Percentiles rank a stretch among this genome's conserved stretches.
Conservation (phyloP, 768 basidiomycete genomes). For the Sporobolomyces phaffii region DNA sequence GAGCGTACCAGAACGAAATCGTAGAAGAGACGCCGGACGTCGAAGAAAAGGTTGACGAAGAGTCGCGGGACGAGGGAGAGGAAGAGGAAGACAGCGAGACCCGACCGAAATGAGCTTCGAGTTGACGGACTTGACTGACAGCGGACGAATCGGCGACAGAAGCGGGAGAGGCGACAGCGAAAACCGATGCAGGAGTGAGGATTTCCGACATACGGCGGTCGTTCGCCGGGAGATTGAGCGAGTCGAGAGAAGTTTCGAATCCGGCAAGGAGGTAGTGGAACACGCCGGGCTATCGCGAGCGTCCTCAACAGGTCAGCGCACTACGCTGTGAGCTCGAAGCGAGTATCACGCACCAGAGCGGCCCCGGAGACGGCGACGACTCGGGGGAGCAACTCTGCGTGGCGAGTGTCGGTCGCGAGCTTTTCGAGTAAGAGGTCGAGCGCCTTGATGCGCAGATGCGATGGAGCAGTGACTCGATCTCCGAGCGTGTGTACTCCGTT, state of each 20-base stretch:
- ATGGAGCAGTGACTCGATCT: slow-evolving; percentile 17
- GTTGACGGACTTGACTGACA: not conserved
- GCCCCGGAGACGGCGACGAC: slow-evolving; percentile 2
- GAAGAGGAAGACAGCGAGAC: no score
- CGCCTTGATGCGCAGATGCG: slow-evolving; percentile 8
- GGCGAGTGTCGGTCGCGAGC: slow-evolving; percentile 8
- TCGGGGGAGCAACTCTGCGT: not conserved
- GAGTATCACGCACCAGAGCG: slow-evolving; percentile 1
- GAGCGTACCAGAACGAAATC: no score
- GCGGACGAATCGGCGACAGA: not conserved
- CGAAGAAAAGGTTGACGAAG: no score
- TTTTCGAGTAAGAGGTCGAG: slow-evolving; percentile 30
- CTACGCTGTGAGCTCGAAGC: no score
- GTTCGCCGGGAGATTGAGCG: not conserved
- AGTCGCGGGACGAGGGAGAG: no score
- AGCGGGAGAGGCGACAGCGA: not conserved
- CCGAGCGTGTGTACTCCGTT: slow-evolving; percentile 23
- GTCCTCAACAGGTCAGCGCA: not conserved
- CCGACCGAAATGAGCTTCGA: slow-evolving; percentile 9
- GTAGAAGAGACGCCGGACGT: no score
- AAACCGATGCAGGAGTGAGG: not conserved
- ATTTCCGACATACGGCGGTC: not conserved
- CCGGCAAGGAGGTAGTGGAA: slow-evolving; percentile 10
- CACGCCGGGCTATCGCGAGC: not conserved
- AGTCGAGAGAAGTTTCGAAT: not conserved